phyloP scores from a whole-genome alignment of 257 asterid genomes.

The Coffea canephora region DNA sequence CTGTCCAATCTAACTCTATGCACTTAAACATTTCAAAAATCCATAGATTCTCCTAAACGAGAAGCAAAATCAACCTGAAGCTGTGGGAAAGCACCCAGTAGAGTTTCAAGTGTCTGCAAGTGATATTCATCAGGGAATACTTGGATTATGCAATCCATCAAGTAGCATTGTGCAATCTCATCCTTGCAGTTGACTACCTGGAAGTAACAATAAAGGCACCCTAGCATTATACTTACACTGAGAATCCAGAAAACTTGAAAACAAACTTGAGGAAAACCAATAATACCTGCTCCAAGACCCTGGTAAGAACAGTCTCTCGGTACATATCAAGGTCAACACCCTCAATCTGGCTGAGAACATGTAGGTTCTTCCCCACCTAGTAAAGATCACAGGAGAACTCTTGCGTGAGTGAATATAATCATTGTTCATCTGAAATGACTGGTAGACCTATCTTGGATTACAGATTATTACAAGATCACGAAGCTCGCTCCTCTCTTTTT shows the following conservation, averaged over 20 bases:
- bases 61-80: constrained; percentile 69
- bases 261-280: constrained; percentile 13
- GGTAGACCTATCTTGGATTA: constrained; percentile 16
- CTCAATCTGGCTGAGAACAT: constrained; percentile 97
- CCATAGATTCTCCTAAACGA: neutral
- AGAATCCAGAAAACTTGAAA: neutral
- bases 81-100: constrained; percentile 95
- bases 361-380: constrained; percentile 98
- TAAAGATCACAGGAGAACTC: constrained; percentile 30
- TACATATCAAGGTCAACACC: constrained; percentile 98
- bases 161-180: constrained; percentile 88
- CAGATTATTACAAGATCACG: constrained; percentile 84
- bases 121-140: constrained; percentile 98
- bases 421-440: constrained; percentile 20
- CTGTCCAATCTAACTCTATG: neutral
- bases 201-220: constrained; percentile 12
- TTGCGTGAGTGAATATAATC: constrained; percentile 28
- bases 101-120: constrained; percentile 91
- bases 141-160: constrained; percentile 99
- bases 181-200: constrained; percentile 99
- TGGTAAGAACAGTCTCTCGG: constrained; percentile 88
- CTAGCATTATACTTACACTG: constrained; percentile 6
- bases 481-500: constrained; percentile 95
- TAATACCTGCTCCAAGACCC: constrained; percentile 90
- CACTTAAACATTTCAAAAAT: neutral